These are phyloP conservation scores for Calonectria multiphialidica DNA, from an alignment of 2,329 filamentous ascomycete genomes.

Conservation along the genomic window DNA sequence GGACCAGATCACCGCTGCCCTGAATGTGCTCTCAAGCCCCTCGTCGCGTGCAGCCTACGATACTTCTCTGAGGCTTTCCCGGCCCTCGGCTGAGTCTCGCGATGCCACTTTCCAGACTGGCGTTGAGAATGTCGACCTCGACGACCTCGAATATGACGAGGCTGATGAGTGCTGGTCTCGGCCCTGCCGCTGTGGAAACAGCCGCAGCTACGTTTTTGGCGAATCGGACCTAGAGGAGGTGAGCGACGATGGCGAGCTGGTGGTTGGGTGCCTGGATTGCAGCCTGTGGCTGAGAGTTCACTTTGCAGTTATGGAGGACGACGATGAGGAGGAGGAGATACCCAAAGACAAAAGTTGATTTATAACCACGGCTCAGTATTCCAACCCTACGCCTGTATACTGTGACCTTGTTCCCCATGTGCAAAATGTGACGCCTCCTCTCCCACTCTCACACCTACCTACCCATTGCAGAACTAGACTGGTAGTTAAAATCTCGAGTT, in stretches of 20 bases:
- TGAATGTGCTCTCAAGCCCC: slow-evolving; percentile 65
- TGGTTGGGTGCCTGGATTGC: slow-evolving; percentile 75
- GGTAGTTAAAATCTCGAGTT: too few relatives aligned
- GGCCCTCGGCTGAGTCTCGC: slow-evolving; percentile 32
- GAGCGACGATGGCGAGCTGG: slow-evolving; percentile 68
- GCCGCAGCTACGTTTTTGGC: slow-evolving; percentile 68
- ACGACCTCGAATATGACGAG: slow-evolving; percentile 70
- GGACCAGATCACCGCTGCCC: slow-evolving; percentile 74
- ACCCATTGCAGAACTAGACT: not conserved
- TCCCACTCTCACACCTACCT: not conserved
- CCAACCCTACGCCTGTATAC: not conserved
- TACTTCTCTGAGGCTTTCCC: slow-evolving; percentile 55
- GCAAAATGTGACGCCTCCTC: not conserved
- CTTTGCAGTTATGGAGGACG: slow-evolving; percentile 67
- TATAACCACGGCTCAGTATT: not conserved
- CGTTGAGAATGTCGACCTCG: slow-evolving; percentile 73
- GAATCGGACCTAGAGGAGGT: slow-evolving; percentile 72
- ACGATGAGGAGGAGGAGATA: slow-evolving; percentile 30
- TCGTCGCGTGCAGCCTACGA: slow-evolving; percentile 66
- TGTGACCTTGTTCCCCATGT: not conserved
- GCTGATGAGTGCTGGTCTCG: slow-evolving; percentile 64
- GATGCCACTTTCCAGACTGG: slow-evolving; percentile 64
- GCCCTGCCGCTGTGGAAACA: slow-evolving; percentile 74
- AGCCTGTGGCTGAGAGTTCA: slow-evolving; percentile 75
- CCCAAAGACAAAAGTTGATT: slow-evolving; percentile 40